Evolutionary conservation across 495 filamentous ascomycete genomes (phyloP).

Genomic region (Tuber umbilicatum): DNA sequence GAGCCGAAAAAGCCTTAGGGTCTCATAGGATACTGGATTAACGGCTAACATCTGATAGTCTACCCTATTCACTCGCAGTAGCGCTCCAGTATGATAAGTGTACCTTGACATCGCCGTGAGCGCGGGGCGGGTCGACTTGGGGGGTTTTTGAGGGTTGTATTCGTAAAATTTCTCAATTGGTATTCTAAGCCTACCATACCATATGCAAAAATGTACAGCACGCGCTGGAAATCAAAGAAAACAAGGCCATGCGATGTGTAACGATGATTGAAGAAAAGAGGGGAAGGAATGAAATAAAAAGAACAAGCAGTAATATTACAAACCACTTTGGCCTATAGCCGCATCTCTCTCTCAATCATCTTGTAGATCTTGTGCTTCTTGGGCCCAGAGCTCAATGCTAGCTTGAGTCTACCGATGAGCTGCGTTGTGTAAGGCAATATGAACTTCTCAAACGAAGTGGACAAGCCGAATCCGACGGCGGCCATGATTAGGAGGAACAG

Average conservation of each 20-base stretch:
- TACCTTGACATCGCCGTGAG: neutral
- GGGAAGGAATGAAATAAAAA: neutral
- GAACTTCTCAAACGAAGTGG: slow-evolving; percentile 64
- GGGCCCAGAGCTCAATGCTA: slow-evolving; percentile 50
- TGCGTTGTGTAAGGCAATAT: slow-evolving; percentile 66
- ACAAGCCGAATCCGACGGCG: slow-evolving; percentile 56
- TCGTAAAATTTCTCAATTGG: neutral
- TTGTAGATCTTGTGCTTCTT: slow-evolving; percentile 89
- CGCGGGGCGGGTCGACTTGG: neutral
- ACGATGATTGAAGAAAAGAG: neutral
- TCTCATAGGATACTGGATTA: neutral
- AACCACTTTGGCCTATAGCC: slow-evolving; percentile 39
- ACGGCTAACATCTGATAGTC: neutral
- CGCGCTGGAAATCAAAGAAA: neutral
- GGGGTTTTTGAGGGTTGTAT: neutral
- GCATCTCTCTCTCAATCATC: slow-evolving; percentile 66
- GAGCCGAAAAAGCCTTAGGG: neutral
- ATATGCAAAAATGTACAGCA: neutral
- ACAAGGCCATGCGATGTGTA: neutral
- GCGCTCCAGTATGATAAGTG: neutral
- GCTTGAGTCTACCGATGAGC: slow-evolving; percentile 55
- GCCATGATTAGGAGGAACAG: slow-evolving; percentile 62
- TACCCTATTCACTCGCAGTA: neutral
- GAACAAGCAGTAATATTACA: neutral
- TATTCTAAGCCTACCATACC: neutral